phyloP scores from a whole-genome alignment of 176 grass and related monocot species.

The Avena atlantica region DNA sequence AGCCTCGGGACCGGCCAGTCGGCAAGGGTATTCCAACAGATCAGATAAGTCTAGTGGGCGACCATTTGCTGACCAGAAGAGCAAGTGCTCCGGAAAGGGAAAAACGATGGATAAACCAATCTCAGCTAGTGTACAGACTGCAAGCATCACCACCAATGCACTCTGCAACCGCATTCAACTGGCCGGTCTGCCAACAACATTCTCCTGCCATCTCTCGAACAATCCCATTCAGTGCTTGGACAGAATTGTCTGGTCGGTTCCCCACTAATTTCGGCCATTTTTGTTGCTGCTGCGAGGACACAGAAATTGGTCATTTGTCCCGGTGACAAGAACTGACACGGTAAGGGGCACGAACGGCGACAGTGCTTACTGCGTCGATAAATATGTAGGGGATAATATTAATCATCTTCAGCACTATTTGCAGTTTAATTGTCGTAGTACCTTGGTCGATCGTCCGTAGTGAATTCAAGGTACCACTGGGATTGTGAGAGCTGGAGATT shows the following conservation, averaged over 20 bases:
- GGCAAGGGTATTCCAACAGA: no score
- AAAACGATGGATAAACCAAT: neutral
- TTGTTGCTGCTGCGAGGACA: neutral
- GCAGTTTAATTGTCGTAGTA: no score
- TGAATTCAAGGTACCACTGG: no score
- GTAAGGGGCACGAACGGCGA: no score
- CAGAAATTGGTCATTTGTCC: no score
- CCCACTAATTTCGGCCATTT: constrained; percentile 1
- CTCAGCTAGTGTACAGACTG: constrained; percentile 1
- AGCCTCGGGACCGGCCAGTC: no score
- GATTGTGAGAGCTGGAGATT: no score
- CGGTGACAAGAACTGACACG: no score
- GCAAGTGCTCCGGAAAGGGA: neutral
- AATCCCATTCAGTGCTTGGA: neutral
- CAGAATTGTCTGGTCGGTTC: neutral
- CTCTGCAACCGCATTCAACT: neutral
- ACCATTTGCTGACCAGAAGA: neutral
- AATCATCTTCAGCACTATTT: no score
- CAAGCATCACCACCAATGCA: constrained; percentile 16
- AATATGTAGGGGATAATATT: no score
- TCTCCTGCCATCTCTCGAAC: neutral
- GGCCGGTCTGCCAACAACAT: neutral
- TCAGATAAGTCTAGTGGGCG: constrained; percentile 7
- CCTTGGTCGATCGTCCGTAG: no score
- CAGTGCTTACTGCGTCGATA: no score